phyloP scores from a whole-genome alignment of 345 rosid genomes.

The Dovyalis caffra region DNA sequence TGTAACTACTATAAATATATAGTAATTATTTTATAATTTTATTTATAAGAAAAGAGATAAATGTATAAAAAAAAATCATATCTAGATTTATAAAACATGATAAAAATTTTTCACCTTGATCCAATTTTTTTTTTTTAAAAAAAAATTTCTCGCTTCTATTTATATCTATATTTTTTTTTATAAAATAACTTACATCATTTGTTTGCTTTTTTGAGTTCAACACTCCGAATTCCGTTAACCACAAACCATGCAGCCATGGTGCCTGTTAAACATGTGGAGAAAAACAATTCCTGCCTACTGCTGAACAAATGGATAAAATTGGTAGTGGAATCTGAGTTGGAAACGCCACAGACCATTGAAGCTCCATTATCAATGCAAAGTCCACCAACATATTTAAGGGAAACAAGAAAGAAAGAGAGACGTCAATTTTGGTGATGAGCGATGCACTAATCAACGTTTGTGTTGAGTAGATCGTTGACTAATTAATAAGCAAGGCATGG shows the following conservation, averaged over 20 bases:
- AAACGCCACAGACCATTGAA: conserved; percentile 2
- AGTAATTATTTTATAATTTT: too few species aligned
- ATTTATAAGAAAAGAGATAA: too few species aligned
- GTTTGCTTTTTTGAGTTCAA: background rate
- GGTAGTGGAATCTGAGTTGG: conserved; percentile 23
- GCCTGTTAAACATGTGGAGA: background rate
- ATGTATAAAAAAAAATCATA: too few species aligned
- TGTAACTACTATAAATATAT: too few species aligned
- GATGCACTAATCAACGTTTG: background rate
- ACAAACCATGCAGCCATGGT: background rate
- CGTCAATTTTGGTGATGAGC: conserved; percentile 23
- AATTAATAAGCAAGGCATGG: background rate
- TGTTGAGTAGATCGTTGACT: conserved; percentile 11
- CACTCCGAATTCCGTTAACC: background rate
- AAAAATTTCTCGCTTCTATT: too few species aligned
- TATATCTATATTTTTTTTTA: too few species aligned
- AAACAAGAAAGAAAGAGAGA: background rate
- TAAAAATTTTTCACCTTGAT: too few species aligned
- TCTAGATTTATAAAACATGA: too few species aligned
- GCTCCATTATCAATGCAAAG: conserved; percentile 3
- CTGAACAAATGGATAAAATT: background rate
- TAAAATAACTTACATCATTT: too few species aligned
- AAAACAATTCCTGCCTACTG: background rate
- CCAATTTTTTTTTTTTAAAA: too few species aligned
- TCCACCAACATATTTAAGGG: conserved; percentile 10